Base-by-base conservation (phyloP, 495 filamentous ascomycete genomes). In the Xylaria flabelliformis region DNA sequence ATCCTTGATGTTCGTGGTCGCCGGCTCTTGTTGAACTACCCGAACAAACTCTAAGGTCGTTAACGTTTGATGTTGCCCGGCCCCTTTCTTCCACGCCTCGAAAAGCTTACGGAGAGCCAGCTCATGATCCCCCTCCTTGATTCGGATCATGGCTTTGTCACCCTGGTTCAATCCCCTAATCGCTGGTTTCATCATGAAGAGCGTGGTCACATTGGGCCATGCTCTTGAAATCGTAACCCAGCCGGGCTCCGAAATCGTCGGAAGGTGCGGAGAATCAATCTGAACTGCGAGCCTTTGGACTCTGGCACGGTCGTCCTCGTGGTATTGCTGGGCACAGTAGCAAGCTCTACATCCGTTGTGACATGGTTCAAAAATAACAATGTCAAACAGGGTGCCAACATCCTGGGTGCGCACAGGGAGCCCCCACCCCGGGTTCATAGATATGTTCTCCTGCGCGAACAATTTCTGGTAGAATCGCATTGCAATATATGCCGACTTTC, bases 361-460 rank as follows among this genome's bases (percentile, higher is more conserved):
- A 51, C 78, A 80, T 10, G 78, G 78, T 55, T 80, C 78, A 29
- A 70, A 80, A 10, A 78, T 63, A 32, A 80, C 72, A 26, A 80
- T 75, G 66, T 80, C 78, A 17, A 46, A 50, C 0, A 51, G 2
- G 36, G 71, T 51, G 41, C 73, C 75, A 39, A 79, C 29, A 66
- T 69, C 58, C 36, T 80, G 78, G 3, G 56, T 46, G 12, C 58
- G 64, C 13, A 50, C 24, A 13, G 2, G 42, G 29, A 53, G 10
- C n/a, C 21, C 10, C 26, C n/a, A 46, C 3, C 21, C 13, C 36
- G 44, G 17, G 17, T 50, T 67, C 24, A 34, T 7, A 46, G 36
- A 24, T 34, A 64, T 34, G n/a, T 17, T 24, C 19, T 34, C 44
- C 24, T 46, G 64, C 64, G 53, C 69, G 48, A 79, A 79, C 4